phyloP scores from a whole-genome alignment of 345 rosid genomes.

The Populus ilicifolia region DNA sequence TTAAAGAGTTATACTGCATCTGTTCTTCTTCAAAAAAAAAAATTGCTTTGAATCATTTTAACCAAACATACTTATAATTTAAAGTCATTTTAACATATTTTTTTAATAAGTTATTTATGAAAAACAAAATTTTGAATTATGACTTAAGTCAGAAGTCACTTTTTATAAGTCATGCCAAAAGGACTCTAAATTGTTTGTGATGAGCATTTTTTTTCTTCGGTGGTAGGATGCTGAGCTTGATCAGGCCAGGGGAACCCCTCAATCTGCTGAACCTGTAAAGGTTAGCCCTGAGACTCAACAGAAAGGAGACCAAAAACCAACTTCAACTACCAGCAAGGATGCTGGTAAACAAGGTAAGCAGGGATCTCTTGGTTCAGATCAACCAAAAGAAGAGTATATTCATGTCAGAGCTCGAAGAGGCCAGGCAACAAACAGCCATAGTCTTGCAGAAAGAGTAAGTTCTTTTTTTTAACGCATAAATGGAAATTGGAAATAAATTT shows the following conservation, averaged over 20 bases:
- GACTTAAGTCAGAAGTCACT: too few relatives aligned
- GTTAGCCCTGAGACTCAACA: conserved; percentile 48
- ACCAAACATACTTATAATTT: too few relatives aligned
- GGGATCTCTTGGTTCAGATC: conserved; percentile 67
- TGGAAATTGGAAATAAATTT: neutral
- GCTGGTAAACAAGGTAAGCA: conserved; percentile 63
- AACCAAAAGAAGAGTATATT: conserved; percentile 86
- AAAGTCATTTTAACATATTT: too few relatives aligned
- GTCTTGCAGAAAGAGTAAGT: conserved; percentile 96
- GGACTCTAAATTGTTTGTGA: neutral
- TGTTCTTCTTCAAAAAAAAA: too few relatives aligned
- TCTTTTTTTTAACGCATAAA: neutral
- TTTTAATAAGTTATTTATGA: too few relatives aligned
- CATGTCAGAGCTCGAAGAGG: conserved; percentile 98
- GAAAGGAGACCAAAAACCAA: conserved; percentile 51
- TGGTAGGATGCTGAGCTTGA: conserved; percentile 48
- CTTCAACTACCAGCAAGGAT: conserved; percentile 48
- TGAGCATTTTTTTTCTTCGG: conserved; percentile 2
- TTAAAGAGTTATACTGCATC: too few relatives aligned
- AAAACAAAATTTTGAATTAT: too few relatives aligned
- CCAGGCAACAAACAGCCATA: conserved; percentile 97
- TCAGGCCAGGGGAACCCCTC: conserved; percentile 47
- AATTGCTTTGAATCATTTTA: too few relatives aligned
- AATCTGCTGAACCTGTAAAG: conserved; percentile 46
- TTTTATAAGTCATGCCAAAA: too few relatives aligned